Evolutionary conservation across 371 early-diverging fungal genomes (phyloP).

Genomic region (Blyttiomyces sp.): DNA sequence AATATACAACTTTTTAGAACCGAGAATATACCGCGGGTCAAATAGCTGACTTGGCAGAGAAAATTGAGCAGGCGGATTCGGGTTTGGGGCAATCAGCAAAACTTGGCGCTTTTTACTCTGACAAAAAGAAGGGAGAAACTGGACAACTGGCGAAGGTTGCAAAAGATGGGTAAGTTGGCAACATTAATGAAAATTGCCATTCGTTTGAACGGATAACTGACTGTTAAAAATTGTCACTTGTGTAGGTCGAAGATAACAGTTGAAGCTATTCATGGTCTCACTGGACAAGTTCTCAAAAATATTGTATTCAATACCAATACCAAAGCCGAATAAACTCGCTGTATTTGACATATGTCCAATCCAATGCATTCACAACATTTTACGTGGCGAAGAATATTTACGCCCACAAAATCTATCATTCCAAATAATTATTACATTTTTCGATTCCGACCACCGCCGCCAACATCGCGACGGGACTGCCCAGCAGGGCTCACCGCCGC

Average conservation of each 20-base stretch:
- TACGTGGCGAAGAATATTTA: too few species aligned
- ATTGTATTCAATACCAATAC: conserved; percentile 75
- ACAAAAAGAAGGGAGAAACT: conserved; percentile 43
- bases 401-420: too few species aligned
- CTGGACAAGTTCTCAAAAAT: conserved; percentile 78
- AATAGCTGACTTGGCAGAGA: conserved; percentile 78
- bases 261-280: conserved; percentile 75
- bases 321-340: too few species aligned
- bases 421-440: too few species aligned
- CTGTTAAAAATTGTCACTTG: conserved; percentile 7
- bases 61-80: conserved; percentile 74
- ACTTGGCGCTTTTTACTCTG: neutral
- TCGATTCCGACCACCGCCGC: too few species aligned
- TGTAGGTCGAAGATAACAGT: conserved; percentile 68
- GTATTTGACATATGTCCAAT: too few species aligned
- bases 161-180: conserved; percentile 60
- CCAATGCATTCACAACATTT: too few species aligned
- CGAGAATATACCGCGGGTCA: conserved; percentile 76
- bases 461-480: too few species aligned
- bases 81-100: conserved; percentile 42
- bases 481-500: too few species aligned
- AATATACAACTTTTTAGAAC: conserved; percentile 68
- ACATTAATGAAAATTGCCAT: neutral
- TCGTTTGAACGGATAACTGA: neutral
- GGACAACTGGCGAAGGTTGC: conserved; percentile 69